These are phyloP conservation scores for Zoysia pacifica DNA, from an alignment of 176 grass and related monocot species.

Conservation along the genomic window DNA sequence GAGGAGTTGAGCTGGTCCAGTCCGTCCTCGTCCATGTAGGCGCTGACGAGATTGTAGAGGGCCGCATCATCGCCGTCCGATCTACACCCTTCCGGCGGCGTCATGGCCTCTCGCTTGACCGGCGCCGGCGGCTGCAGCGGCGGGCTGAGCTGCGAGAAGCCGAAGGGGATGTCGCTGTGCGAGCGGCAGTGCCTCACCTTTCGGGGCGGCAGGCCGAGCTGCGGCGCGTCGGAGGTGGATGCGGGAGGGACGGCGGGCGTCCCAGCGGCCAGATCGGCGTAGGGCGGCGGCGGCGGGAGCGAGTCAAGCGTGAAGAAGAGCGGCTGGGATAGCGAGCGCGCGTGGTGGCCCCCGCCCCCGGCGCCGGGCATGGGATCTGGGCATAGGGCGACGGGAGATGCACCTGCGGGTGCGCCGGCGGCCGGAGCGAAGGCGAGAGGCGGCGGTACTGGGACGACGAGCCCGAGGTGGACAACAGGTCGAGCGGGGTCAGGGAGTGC, in stretches of 20 bases:
- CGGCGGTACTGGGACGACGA: slow-evolving; percentile 35
- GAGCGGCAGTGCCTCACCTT: slow-evolving; percentile 63
- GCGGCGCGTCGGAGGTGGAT: slow-evolving; percentile 41
- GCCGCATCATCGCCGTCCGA: slow-evolving; percentile 44
- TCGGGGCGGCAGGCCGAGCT: slow-evolving; percentile 56
- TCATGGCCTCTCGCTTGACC: slow-evolving; percentile 49
- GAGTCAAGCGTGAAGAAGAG: slow-evolving; percentile 81
- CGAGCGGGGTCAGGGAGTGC: slow-evolving; percentile 54
- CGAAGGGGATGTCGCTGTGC: slow-evolving; percentile 82
- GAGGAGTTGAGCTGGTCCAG: slow-evolving; percentile 80
- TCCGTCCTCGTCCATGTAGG: slow-evolving; percentile 90
- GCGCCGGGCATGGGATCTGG: slow-evolving; percentile 54
- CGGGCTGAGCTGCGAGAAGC: slow-evolving; percentile 55
- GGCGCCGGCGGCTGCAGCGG: slow-evolving; percentile 46
- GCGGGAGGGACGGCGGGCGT: slow-evolving; percentile 28
- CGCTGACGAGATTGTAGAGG: slow-evolving; percentile 73
- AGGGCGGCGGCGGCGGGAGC: slow-evolving; percentile 52
- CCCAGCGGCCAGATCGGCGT: slow-evolving; percentile 47
- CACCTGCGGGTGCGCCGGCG: slow-evolving; percentile 52
- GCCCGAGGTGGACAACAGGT: slow-evolving; percentile 16
- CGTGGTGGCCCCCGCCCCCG: slow-evolving; percentile 42
- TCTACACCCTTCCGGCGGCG: slow-evolving; percentile 27
- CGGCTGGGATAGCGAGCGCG: slow-evolving; percentile 77
- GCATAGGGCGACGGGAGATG: slow-evolving; percentile 50
- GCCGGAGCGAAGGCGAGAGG: slow-evolving; percentile 45